These are phyloP conservation scores for Penicillium steckii DNA, from an alignment of 495 filamentous ascomycete genomes.

Conservation along the genomic window DNA sequence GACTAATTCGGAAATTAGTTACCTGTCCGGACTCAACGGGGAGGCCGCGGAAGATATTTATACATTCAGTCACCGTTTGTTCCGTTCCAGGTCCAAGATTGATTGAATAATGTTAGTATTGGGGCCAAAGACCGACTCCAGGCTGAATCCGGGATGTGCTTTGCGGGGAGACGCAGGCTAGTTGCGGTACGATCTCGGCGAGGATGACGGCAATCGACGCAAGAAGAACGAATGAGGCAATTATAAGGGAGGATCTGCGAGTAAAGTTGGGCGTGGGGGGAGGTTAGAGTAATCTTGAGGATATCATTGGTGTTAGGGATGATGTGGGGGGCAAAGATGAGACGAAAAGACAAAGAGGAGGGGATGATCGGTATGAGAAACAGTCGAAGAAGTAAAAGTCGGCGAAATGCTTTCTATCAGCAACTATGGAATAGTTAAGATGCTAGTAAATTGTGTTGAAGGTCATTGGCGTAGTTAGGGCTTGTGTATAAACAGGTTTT, in stretches of 20 bases:
- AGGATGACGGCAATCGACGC: constrained; percentile 18
- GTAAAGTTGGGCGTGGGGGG: constrained; percentile 12
- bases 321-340: background rate
- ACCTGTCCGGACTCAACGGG: background rate
- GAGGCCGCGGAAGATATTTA: background rate
- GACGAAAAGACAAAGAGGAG: background rate
- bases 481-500: too few species aligned
- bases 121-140: constrained; percentile 11
- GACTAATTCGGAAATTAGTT: background rate
- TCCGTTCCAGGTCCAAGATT: too few species aligned
- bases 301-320: constrained; percentile 1
- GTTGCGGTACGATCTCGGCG: background rate
- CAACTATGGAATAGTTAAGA: too few species aligned
- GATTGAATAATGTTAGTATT: background rate
- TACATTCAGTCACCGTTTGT: background rate
- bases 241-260: constrained; percentile 8
- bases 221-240: constrained; percentile 1
- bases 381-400: background rate
- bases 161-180: constrained; percentile 6
- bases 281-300: constrained; percentile 8
- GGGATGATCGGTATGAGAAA: background rate
- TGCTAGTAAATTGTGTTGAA: too few species aligned
- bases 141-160: background rate
- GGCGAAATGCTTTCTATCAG: background rate
- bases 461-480: too few species aligned